Base-by-base conservation (phyloP, 176 grass and related monocot species). In the Triticum dicoccoides region DNA sequence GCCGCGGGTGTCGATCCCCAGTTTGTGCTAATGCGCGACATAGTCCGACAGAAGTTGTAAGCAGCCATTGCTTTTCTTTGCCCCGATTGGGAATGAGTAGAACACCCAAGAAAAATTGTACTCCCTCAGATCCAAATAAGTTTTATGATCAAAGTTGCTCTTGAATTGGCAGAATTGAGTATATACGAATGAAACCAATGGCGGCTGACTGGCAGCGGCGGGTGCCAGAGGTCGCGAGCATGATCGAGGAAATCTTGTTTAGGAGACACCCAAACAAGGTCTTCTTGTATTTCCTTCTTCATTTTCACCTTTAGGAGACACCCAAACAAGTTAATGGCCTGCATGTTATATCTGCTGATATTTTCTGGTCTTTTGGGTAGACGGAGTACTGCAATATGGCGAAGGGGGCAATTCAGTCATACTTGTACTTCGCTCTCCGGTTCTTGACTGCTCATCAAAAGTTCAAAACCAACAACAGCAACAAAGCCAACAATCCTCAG, bases 301-400 rank as follows among this genome's bases (percentile, higher is more conserved):
- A 39, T 84, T 82, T 56, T 7, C 18, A 66, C 25, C 6, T 17
- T 34, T 30, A 30, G 29, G 29, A 30, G 29, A 30, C 29, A 30
- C 29, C 29, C 29, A 30, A 30, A 30, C 1, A 2, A 30, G 29
- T 54, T 54, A 54, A 18, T 54, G 29, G 29, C 15, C 2, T 17
- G 13, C 51, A 54, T 54, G 15, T 54, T 7, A 6, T 17, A 6
- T 17, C 15, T 54, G 51, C 17, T 54, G 15, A 58, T 70, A 42
- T 30, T 76, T 82, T 71, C 37, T 71, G 51, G 30, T 76, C 89
- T n/a, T 85, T 61, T 85, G 85, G 88, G 59, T 91, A 98, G 95
- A 90, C 65, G 75, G 93, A 92, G 2, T 98, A 98, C 73, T 64
- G 24, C 33, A 98, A 56, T 76, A 92, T 95, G 88, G 51, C 51